A percentile compares a stretch with the other conserved stretches of the same genome.
These are phyloP conservation scores for Aureobasidium pullulans DNA, from an alignment of 2,329 filamentous ascomycete species.

Conservation along the genomic window DNA sequence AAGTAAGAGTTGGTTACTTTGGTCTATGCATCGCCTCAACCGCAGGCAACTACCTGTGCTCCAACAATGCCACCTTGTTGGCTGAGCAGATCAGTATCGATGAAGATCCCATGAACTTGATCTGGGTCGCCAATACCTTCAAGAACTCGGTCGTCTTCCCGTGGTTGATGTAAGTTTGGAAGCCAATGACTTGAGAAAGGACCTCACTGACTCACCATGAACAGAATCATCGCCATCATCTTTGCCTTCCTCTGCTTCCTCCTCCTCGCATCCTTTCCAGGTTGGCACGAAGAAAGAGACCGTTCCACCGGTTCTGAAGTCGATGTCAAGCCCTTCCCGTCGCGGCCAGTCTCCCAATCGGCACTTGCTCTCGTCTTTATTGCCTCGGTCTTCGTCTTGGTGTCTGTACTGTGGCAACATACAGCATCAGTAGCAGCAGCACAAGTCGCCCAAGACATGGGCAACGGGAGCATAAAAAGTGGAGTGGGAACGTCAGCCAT, in stretches of 20 bases:
- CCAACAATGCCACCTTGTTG: constrained; percentile 90
- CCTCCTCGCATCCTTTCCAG: constrained; percentile 90
- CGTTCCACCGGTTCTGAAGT: constrained; percentile 68
- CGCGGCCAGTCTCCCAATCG: constrained; percentile 83
- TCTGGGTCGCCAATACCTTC: constrained; percentile 95
- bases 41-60: constrained; percentile 86
- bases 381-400: constrained; percentile 57
- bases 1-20: constrained; percentile 94
- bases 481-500: constrained; percentile 92
- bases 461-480: constrained; percentile 77
- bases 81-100: constrained; percentile 84
- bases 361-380: constrained; percentile 86
- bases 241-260: constrained; percentile 95
- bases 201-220: neutral
- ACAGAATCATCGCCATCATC: constrained; percentile 90
- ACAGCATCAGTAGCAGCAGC: constrained; percentile 93
- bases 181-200: neutral
- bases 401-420: constrained; percentile 76
- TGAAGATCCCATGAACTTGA: constrained; percentile 91
- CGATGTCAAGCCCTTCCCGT: constrained; percentile 91
- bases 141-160: constrained; percentile 98
- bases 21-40: constrained; percentile 94
- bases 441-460: constrained; percentile 86
- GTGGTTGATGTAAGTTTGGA: constrained; percentile 71
- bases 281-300: constrained; percentile 90